Conservation (phyloP, 1,284 basidiomycete genomes). For the Sporisorium graminicola region DNA sequence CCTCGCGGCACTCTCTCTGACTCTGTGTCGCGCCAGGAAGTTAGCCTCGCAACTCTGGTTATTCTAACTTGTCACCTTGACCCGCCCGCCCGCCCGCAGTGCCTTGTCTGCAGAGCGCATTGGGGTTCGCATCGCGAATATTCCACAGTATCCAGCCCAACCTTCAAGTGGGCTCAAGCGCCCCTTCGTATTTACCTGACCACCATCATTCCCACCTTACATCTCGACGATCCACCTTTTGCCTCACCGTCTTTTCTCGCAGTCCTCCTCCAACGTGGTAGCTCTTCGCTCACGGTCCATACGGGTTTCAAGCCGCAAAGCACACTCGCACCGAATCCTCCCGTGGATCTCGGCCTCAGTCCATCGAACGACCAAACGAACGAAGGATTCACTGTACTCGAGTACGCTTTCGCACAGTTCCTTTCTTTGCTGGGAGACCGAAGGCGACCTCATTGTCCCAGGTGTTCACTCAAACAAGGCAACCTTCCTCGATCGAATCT, state of each 20-base stretch:
- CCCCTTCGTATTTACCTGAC: constrained; percentile 9
- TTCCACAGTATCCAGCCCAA: constrained; percentile 9
- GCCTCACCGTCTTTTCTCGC: constrained; percentile 7
- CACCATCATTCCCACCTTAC: constrained; percentile 5
- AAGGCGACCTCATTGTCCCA: background rate
- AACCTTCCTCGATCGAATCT: background rate
- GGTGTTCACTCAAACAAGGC: background rate
- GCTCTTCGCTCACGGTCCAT: background rate
- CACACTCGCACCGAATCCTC: constrained; percentile 1
- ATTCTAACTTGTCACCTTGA: background rate
- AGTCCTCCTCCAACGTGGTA: background rate
- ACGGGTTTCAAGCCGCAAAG: background rate
- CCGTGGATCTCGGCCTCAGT: background rate
- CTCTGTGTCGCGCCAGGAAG: constrained; percentile 6
- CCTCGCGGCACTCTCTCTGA: background rate
- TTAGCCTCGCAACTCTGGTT: too few species aligned
- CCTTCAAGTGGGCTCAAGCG: background rate
- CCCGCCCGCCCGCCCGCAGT: constrained; percentile 9
- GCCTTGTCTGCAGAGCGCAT: background rate
- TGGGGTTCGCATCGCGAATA: constrained; percentile 19
- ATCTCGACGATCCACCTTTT: background rate
- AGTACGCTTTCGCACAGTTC: background rate
- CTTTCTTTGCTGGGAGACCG: background rate
- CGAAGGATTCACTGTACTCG: background rate
- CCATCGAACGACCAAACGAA: too few species aligned